Conservation (phyloP, 176 grass and related monocot genomes). For the Raddia distichophylla region DNA sequence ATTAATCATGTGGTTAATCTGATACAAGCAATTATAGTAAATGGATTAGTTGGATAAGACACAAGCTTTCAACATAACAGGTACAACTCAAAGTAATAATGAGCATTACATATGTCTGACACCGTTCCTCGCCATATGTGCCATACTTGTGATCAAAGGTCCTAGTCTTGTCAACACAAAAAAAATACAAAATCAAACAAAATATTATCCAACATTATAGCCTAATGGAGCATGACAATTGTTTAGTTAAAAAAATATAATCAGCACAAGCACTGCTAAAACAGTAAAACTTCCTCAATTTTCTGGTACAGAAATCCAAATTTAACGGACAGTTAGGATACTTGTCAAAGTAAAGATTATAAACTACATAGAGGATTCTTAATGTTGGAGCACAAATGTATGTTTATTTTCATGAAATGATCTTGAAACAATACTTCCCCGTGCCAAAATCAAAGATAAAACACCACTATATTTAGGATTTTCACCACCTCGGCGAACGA, state of each 20-base stretch:
- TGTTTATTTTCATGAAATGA: constrained; percentile 12
- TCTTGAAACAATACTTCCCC: neutral
- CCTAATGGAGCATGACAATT: constrained; percentile 8
- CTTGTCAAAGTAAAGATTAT: neutral
- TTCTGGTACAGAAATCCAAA: constrained; percentile 14
- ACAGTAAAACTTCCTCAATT: neutral
- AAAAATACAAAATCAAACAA: constrained; percentile 17
- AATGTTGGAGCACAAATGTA: neutral
- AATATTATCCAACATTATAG: constrained; percentile 13
- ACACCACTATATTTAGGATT: neutral
- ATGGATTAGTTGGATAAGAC: constrained; percentile 26
- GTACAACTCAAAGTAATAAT: constrained; percentile 18
- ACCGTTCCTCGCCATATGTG: constrained; percentile 41
- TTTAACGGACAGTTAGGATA: neutral
- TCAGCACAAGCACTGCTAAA: neutral
- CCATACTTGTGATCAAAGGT: constrained; percentile 66
- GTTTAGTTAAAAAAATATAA: neutral
- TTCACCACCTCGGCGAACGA: constrained; percentile 59
- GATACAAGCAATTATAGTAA: constrained; percentile 39
- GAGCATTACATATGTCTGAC: constrained; percentile 64
- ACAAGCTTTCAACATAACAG: constrained; percentile 12
- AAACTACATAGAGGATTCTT: neutral
- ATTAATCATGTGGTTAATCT: constrained; percentile 47
- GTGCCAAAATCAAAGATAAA: neutral
- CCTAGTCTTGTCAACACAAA: constrained; percentile 50